Evolutionary conservation across 225 moss, liverwort and hornwort genomes (phyloP).

Genomic region (Lunularia cruciata): DNA sequence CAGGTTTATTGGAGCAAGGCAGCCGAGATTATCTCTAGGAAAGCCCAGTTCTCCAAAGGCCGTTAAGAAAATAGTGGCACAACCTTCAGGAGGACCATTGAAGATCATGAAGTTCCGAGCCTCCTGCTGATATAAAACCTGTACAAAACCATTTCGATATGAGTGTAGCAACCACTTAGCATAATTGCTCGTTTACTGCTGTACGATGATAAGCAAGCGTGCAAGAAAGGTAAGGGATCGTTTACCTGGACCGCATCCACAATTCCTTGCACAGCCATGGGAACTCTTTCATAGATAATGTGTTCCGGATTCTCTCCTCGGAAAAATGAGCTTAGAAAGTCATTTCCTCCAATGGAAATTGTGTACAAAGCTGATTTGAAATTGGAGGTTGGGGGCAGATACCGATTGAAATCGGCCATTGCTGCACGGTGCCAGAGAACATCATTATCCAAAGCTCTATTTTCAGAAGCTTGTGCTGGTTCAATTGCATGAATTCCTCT

Average conservation of each 20-base stretch:
- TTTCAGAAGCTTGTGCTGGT: too few relatives aligned
- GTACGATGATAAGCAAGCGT: background rate
- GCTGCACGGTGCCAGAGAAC: too few relatives aligned
- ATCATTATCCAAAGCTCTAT: too few relatives aligned
- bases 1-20: conserved; percentile 14
- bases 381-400: background rate
- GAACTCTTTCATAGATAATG: background rate
- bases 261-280: background rate
- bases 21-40: conserved; percentile 25
- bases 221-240: background rate
- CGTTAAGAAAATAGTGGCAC: conserved; percentile 18
- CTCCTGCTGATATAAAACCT: conserved; percentile 20
- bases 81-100: conserved; percentile 34
- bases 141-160: too few relatives aligned
- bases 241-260: background rate
- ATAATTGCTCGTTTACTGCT: too few relatives aligned
- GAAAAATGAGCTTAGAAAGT: background rate
- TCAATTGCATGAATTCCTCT: too few relatives aligned
- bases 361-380: conserved; percentile 7
- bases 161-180: too few relatives aligned
- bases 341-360: conserved; percentile 12
- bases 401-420: background rate
- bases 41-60: background rate
- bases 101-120: conserved; percentile 32
- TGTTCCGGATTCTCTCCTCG: background rate